A percentile compares a stretch with the other conserved stretches of the same genome.
Evolutionary conservation across 352 stramenopile species (phyloP).

Genomic region (Phytophthora brassicae): DNA sequence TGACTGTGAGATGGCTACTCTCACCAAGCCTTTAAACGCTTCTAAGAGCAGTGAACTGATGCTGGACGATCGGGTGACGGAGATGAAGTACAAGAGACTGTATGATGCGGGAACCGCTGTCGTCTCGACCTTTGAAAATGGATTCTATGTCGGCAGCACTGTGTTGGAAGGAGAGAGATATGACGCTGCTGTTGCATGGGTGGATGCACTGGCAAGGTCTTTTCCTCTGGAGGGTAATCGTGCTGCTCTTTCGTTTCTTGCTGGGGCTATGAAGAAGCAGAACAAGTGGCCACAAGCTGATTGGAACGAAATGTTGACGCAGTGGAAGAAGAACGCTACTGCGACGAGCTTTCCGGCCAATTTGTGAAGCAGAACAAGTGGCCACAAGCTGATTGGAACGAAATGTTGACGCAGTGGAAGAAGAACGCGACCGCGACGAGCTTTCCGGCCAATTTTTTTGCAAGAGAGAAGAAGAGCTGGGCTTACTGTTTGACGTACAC

Average conservation of each 20-base stretch:
- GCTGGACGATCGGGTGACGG: conserved; percentile 36
- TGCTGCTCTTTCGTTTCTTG: conserved; percentile 43
- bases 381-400: conserved; percentile 50
- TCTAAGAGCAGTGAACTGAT: conserved; percentile 16
- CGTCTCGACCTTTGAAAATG: conserved; percentile 70
- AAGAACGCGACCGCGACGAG: conserved; percentile 42
- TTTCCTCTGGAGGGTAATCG: conserved; percentile 74
- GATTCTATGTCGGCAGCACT: conserved; percentile 68
- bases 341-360: conserved; percentile 57
- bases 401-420: conserved; percentile 64
- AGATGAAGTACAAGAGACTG: conserved; percentile 67
- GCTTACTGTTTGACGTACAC: conserved; percentile 73
- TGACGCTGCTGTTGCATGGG: conserved; percentile 55
- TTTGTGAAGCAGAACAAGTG: conserved; percentile 50
- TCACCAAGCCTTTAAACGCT: conserved; percentile 9
- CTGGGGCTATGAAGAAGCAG: conserved; percentile 34
- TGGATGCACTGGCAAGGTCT: conserved; percentile 51
- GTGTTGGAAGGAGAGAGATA: conserved; percentile 65
- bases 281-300: conserved; percentile 45
- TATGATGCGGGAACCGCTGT: conserved; percentile 66
- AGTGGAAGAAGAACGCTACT: conserved; percentile 60
- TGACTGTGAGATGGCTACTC: conserved; percentile 38
- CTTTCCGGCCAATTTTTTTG: conserved; percentile 62
- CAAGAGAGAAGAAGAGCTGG: conserved; percentile 54
- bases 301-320: conserved; percentile 52